Conservation (phyloP, 2,329 filamentous ascomycete species). For the Fusarium chlamydosporum region DNA sequence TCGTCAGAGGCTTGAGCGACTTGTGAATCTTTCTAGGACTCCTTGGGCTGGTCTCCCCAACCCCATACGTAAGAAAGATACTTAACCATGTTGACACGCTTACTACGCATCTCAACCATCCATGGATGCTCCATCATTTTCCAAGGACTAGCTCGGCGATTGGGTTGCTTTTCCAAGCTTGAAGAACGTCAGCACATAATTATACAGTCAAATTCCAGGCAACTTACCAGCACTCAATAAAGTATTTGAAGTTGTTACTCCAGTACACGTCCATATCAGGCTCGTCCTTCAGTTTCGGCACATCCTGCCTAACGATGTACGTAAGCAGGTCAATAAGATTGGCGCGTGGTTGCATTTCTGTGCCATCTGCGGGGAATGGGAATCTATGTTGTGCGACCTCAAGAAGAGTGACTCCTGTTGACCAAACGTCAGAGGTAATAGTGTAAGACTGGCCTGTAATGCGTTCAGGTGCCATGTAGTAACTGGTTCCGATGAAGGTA, state of each 20-base stretch:
- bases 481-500: conserved; percentile 98
- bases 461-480: conserved; percentile 99
- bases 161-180: conserved; percentile 94
- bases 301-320: conserved; percentile 96
- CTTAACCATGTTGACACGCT: conserved; percentile 97
- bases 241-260: conserved; percentile 99
- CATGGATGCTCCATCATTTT: conserved; percentile 99
- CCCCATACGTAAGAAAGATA: conserved; percentile 97
- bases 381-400: conserved; percentile 99
- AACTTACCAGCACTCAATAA: conserved; percentile 98
- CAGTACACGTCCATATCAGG: conserved; percentile 89
- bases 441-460: conserved; percentile 98
- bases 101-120: conserved; percentile 96
- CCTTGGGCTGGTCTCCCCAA: conserved; percentile 73
- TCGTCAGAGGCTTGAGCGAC: conserved; percentile 28
- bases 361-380: conserved; percentile 96
- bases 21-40: conserved; percentile 43
- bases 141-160: conserved; percentile 92
- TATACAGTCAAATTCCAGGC: background rate
- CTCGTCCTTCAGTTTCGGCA: conserved; percentile 96
- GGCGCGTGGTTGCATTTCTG: conserved; percentile 92
- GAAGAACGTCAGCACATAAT: conserved; percentile 44
- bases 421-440: conserved; percentile 99
- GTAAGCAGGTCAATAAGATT: conserved; percentile 95
- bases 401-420: conserved; percentile 93